phyloP scores from a whole-genome alignment of 2,329 filamentous ascomycete genomes.

The Paracoccidioides brasiliensis region DNA sequence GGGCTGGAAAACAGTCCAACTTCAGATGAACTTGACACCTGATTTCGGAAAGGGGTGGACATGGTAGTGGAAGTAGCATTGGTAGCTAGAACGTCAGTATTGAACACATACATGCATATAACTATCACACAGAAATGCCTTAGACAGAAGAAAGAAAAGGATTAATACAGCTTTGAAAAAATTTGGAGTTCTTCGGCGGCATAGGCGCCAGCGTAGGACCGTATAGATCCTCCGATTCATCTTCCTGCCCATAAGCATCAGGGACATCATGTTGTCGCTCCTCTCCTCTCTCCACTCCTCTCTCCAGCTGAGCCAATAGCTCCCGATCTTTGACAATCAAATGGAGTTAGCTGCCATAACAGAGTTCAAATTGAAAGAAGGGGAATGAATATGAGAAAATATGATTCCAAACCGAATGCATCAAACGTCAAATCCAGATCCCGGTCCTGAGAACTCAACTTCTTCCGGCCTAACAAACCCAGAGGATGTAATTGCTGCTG shows the following conservation, averaged over 20 bases:
- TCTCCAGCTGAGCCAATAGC: slow-evolving; percentile 22
- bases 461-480: neutral
- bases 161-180: slow-evolving; percentile 20
- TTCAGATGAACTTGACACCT: slow-evolving; percentile 20
- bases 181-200: slow-evolving; percentile 15
- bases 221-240: slow-evolving; percentile 1
- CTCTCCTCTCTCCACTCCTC: slow-evolving; percentile 12
- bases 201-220: neutral
- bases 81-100: slow-evolving; percentile 10
- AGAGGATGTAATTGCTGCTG: neutral
- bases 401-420: slow-evolving; percentile 32
- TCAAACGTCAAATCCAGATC: slow-evolving; percentile 29
- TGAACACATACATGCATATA: neutral
- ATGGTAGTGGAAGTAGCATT: slow-evolving; percentile 11
- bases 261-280: neutral
- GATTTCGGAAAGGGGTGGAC: slow-evolving; percentile 13
- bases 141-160: neutral
- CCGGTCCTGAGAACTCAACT: slow-evolving; percentile 1
- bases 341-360: slow-evolving; percentile 8
- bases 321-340: slow-evolving; percentile 21
- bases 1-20: slow-evolving; percentile 21
- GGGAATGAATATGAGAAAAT: neutral
- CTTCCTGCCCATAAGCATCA: neutral
- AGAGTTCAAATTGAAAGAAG: neutral
- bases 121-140: neutral